A percentile compares a stretch with the other conserved stretches of the same genome.
phyloP scores from a whole-genome alignment of 768 basidiomycete genomes.

The Naematelia encephala region DNA sequence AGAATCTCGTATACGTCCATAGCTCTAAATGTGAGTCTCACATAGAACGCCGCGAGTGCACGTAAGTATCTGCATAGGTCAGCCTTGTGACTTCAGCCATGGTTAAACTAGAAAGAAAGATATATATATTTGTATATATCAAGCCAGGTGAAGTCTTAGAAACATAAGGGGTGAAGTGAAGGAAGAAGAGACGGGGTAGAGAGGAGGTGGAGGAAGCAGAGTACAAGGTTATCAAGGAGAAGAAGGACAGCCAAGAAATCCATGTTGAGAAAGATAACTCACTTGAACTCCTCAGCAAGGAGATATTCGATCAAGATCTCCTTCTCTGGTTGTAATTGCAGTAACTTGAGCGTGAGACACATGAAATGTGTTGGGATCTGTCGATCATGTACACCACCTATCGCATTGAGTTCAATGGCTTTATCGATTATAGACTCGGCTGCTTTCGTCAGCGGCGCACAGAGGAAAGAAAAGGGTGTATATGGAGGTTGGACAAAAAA shows the following conservation, averaged over 20 bases:
- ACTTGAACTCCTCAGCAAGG: conserved; percentile 98
- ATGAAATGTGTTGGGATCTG: conserved; percentile 92
- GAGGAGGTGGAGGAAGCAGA: neutral
- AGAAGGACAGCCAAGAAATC: neutral
- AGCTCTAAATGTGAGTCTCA: conserved; percentile 88
- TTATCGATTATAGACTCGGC: conserved; percentile 93
- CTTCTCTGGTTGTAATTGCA: conserved; percentile 96
- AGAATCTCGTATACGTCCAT: conserved; percentile 88
- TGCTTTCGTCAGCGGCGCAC: conserved; percentile 50
- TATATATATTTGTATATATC: too few species aligned
- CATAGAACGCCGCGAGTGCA: conserved; percentile 86
- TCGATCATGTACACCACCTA: conserved; percentile 90
- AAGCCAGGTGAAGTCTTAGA: neutral
- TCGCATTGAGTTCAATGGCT: conserved; percentile 71
- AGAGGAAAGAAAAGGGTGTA: too few species aligned
- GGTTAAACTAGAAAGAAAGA: too few species aligned
- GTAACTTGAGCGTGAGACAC: conserved; percentile 83
- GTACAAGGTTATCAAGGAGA: neutral
- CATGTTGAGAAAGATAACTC: conserved; percentile 43
- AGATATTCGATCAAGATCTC: conserved; percentile 95
- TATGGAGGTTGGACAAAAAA: neutral
- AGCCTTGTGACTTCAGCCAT: too few species aligned
- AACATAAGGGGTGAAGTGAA: neutral
- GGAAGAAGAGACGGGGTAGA: too few species aligned
- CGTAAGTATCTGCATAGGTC: conserved; percentile 72